Evolutionary conservation across 2,329 filamentous ascomycete genomes (phyloP).

Genomic region (Penicillium sp.): DNA sequence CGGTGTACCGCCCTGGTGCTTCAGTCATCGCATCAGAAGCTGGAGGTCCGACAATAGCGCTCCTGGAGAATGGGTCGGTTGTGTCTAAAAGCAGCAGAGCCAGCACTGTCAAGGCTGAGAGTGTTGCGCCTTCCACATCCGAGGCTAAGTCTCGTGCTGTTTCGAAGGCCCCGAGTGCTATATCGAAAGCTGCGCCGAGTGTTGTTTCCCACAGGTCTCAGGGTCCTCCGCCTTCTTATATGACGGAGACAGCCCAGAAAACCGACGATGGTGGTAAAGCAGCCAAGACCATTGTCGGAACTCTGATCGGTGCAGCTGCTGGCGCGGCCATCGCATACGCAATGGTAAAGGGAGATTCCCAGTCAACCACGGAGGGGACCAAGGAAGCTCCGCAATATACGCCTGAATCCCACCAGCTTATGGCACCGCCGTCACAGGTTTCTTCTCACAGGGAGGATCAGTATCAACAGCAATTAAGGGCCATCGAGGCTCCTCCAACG

Average conservation of each 20-base stretch:
- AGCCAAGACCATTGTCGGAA: conserved; percentile 67
- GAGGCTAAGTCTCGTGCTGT: conserved; percentile 29
- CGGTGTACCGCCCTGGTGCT: conserved; percentile 56
- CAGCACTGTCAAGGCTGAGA: conserved; percentile 28
- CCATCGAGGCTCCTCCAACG: conserved; percentile 34
- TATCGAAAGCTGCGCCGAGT: conserved; percentile 25
- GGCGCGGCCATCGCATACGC: conserved; percentile 75
- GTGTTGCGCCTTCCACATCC: conserved; percentile 29
- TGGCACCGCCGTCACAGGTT: conserved; percentile 23
- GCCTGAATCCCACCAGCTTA: conserved; percentile 26
- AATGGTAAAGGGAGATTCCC: conserved; percentile 60
- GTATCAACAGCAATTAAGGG: conserved; percentile 27
- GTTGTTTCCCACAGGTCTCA: conserved; percentile 23
- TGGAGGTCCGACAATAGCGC: conserved; percentile 34
- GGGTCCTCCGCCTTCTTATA: conserved; percentile 24
- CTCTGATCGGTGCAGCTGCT: conserved; percentile 74
- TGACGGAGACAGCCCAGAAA: conserved; percentile 28
- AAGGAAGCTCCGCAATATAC: conserved; percentile 25
- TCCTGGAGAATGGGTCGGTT: conserved; percentile 39
- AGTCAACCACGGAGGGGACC: conserved; percentile 22
- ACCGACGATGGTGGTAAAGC: conserved; percentile 44
- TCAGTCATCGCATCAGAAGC: conserved; percentile 28
- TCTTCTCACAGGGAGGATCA: conserved; percentile 19
- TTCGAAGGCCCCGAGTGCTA: conserved; percentile 28
- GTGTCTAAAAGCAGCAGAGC: conserved; percentile 35